phyloP scores from a whole-genome alignment of 805 yeast genomes.

The Isabelozyma heimii region DNA sequence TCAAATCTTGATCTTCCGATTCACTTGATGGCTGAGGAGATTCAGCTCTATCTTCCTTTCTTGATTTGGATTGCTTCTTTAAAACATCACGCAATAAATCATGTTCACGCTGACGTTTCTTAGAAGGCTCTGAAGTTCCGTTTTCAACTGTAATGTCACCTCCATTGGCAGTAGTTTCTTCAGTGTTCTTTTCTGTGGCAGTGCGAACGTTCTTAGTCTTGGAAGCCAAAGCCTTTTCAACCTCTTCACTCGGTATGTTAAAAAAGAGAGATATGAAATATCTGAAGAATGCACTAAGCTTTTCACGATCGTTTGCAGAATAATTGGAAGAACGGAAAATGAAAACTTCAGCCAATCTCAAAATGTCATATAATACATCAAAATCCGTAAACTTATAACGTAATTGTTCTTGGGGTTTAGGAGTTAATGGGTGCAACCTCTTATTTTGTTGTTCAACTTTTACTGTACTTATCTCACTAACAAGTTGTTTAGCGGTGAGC shows the following conservation, averaged over 20 bases:
- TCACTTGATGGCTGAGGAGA: conserved; percentile 26
- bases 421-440: conserved; percentile 80
- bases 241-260: conserved; percentile 48
- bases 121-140: conserved; percentile 19
- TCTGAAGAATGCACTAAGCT: conserved; percentile 66
- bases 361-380: conserved; percentile 70
- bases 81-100: conserved; percentile 61
- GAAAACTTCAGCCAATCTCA: conserved; percentile 63
- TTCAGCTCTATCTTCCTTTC: conserved; percentile 33
- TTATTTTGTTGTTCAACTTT: conserved; percentile 89
- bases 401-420: conserved; percentile 76
- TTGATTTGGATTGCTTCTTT: conserved; percentile 47
- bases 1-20: conserved; percentile 29
- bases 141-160: conserved; percentile 3
- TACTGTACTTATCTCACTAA: conserved; percentile 88
- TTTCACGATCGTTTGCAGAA: conserved; percentile 77
- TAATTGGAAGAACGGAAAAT: conserved; percentile 68
- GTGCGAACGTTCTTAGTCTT: conserved; percentile 12
- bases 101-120: conserved; percentile 51
- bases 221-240: conserved; percentile 38
- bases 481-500: conserved; percentile 82
- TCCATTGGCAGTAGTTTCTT: conserved; percentile 12
- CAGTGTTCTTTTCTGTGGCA: conserved; percentile 8
- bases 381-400: conserved; percentile 62
- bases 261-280: conserved; percentile 74